Percentiles rank a stretch among this genome's conserved stretches.
phyloP scores from a whole-genome alignment of 2,329 filamentous ascomycete species.

The Massarina eburnea region DNA sequence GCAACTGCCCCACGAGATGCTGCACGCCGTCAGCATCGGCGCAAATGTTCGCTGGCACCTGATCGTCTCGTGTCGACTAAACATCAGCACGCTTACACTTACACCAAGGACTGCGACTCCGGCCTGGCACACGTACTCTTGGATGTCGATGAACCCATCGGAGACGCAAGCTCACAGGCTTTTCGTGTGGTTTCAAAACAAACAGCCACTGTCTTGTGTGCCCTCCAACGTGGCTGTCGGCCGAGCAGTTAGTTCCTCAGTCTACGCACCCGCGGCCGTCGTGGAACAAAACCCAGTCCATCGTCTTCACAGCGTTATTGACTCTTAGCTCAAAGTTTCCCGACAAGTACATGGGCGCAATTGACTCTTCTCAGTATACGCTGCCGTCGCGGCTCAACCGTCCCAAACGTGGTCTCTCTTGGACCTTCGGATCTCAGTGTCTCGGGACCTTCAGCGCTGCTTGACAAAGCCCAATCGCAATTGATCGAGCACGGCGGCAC shows the following conservation, averaged over 20 bases:
- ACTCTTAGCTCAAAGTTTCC: conserved; percentile 6
- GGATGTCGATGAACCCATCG: not conserved
- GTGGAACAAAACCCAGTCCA: not conserved
- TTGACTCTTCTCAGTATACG: not conserved
- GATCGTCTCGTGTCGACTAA: not conserved
- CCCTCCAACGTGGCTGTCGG: not conserved
- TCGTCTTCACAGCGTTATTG: conserved; percentile 6
- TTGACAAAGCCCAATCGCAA: no score
- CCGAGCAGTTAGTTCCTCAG: not conserved
- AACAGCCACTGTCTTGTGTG: not conserved
- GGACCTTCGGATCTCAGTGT: not conserved
- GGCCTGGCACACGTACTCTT: not conserved
- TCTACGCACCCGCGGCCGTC: not conserved
- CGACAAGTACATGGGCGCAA: not conserved
- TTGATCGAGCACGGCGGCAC: no score
- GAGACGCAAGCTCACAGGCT: not conserved
- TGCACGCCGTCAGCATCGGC: not conserved
- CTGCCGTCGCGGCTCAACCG: no score
- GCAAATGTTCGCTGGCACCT: not conserved
- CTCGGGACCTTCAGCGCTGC: no score
- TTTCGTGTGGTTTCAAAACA: conserved; percentile 7
- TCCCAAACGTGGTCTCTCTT: not conserved
- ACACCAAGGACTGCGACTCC: not conserved
- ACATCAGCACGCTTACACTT: not conserved
- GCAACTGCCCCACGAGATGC: not conserved